Conservation (phyloP, 306 rosid species). For the Myrica gale region DNA sequence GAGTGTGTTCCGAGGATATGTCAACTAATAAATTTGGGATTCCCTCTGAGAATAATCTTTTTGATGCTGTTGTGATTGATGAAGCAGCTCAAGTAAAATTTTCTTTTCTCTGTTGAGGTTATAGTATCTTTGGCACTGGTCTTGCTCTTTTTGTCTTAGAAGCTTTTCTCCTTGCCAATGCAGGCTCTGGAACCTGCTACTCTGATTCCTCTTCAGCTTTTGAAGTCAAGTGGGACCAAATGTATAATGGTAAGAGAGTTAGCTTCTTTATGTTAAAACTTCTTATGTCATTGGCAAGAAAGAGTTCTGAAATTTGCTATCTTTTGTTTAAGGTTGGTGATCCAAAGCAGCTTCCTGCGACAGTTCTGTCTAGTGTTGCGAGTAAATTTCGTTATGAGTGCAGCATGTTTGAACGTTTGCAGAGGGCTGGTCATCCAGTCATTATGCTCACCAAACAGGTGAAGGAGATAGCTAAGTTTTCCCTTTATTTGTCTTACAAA, state of each 20-base stretch:
- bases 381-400: constrained; percentile 80
- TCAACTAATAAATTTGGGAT: constrained; percentile 66
- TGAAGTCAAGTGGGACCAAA: constrained; percentile 72
- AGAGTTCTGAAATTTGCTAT: constrained; percentile 39
- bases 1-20: constrained; percentile 81
- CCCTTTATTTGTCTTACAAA: neutral
- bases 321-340: constrained; percentile 79
- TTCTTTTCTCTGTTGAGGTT: constrained; percentile 25
- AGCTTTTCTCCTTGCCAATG: constrained; percentile 19
- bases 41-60: constrained; percentile 78
- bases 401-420: constrained; percentile 98
- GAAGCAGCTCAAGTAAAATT: constrained; percentile 93
- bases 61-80: constrained; percentile 88
- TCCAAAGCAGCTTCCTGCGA: constrained; percentile 99
- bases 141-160: constrained; percentile 28
- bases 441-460: constrained; percentile 93
- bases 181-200: constrained; percentile 99
- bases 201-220: constrained; percentile 94
- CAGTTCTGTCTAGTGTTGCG: constrained; percentile 85
- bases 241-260: constrained; percentile 76
- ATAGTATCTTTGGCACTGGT: constrained; percentile 20
- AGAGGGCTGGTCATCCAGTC: constrained; percentile 92
- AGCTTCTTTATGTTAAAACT: constrained; percentile 10
- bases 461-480: constrained; percentile 16
- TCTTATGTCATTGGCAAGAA: constrained; percentile 24